Evolutionary conservation across 2,329 filamentous ascomycete species (phyloP).

Genomic region (Claviceps monticola): DNA sequence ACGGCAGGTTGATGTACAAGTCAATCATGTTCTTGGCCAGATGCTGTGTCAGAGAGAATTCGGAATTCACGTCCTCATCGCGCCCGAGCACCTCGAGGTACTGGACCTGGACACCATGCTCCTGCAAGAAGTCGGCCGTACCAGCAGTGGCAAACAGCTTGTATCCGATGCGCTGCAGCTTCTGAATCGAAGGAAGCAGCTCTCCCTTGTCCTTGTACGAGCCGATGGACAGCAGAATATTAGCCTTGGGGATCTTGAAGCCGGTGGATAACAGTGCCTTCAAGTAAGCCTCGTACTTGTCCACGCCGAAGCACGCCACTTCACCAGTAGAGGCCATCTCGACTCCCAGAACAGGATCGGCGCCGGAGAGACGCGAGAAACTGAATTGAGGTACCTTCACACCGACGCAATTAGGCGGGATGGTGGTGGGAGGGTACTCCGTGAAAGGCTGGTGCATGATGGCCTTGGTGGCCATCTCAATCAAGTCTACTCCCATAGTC

Average conservation of each 20-base stretch:
- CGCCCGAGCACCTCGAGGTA: slow-evolving; percentile 79
- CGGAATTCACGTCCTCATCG: slow-evolving; percentile 76
- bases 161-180: slow-evolving; percentile 81
- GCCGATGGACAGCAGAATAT: slow-evolving; percentile 88
- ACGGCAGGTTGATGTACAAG: slow-evolving; percentile 98
- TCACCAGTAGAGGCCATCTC: slow-evolving; percentile 99
- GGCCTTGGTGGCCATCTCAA: slow-evolving; percentile 96
- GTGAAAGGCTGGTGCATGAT: slow-evolving; percentile 76
- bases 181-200: slow-evolving; percentile 84
- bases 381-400: slow-evolving; percentile 99
- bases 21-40: slow-evolving; percentile 96
- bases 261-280: slow-evolving; percentile 93
- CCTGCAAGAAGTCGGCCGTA: slow-evolving; percentile 90
- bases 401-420: slow-evolving; percentile 74
- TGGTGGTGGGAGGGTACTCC: slow-evolving; percentile 65
- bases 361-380: slow-evolving; percentile 91
- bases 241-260: slow-evolving; percentile 91
- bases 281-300: slow-evolving; percentile 96
- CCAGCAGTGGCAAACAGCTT: slow-evolving; percentile 93
- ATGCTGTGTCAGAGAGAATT: slow-evolving; percentile 95
- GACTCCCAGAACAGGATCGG: slow-evolving; percentile 90
- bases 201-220: slow-evolving; percentile 97
- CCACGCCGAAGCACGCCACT: slow-evolving; percentile 87
- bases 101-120: slow-evolving; percentile 82
- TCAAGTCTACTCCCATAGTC: slow-evolving; percentile 93